Evolutionary conservation across 495 filamentous ascomycete species (phyloP).

Genomic region (Darksidea phi): DNA sequence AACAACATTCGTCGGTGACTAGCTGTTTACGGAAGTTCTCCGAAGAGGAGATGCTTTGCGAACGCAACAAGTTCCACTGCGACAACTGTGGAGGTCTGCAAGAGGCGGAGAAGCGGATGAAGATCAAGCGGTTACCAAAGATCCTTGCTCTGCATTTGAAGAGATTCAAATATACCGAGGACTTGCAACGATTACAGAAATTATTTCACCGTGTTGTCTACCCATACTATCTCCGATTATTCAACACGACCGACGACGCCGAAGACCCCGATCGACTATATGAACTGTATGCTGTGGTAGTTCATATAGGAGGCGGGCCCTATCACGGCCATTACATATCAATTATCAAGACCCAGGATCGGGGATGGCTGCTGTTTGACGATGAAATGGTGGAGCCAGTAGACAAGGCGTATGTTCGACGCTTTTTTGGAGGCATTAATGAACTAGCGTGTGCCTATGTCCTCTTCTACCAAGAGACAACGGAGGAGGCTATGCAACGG

Average conservation of each 20-base stretch:
- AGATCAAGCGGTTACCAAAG: constrained; percentile 90
- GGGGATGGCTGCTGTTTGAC: constrained; percentile 94
- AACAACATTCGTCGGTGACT: constrained; percentile 94
- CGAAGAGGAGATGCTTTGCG: constrained; percentile 97
- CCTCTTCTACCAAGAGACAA: constrained; percentile 96
- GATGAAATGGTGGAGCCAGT: constrained; percentile 98
- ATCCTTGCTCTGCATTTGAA: constrained; percentile 92
- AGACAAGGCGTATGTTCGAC: constrained; percentile 92
- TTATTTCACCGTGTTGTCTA: constrained; percentile 96
- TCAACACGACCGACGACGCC: constrained; percentile 97
- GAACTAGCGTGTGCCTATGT: constrained; percentile 94
- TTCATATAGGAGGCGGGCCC: constrained; percentile 96
- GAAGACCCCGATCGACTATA: constrained; percentile 94
- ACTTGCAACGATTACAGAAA: constrained; percentile 88
- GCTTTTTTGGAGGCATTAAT: constrained; percentile 93
- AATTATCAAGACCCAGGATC: constrained; percentile 95
- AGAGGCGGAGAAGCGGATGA: constrained; percentile 98
- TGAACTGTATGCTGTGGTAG: constrained; percentile 96
- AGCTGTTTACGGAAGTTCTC: constrained; percentile 95
- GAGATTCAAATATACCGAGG: constrained; percentile 96
- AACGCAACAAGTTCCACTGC: constrained; percentile 97
- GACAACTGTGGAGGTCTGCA: constrained; percentile 95
- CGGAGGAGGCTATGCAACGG: constrained; percentile 77
- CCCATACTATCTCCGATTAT: constrained; percentile 91
- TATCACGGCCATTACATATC: constrained; percentile 98